Base-by-base conservation (phyloP, 73 alveolate genomes). In the Paramecium pentaurelia region DNA sequence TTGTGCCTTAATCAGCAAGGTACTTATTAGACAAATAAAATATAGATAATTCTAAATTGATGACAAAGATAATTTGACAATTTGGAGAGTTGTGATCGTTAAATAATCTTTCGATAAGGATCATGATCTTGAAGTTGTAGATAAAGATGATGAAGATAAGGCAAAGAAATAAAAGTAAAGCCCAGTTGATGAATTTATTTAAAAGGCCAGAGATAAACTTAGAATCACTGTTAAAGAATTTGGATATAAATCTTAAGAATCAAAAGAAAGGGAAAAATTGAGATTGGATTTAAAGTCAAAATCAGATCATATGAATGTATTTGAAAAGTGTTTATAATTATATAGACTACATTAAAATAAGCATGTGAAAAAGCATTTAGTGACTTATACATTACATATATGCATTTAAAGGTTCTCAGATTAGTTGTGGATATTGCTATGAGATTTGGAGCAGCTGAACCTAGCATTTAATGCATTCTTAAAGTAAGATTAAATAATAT, bases 341-440 rank as follows among this genome's bases (percentile, higher is more conserved):
- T 5, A 51, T 45, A 95, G 88, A 92, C 94, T 18, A 92, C 89
- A 51, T 85, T 96, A 18, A 95, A 94, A 70, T 45, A 71, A 84
- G 92, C 96, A 80, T 68, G 96, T 75, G 96, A 89, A 84, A 96
- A 93, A 86, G 94, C 95, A 51, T 96, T 96, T 92, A 93, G 98
- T 91, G 98, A 95, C 71, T 94, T 96, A 58, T 96, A 86, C 59
- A 92, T 95, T 80, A 95, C 96, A 1, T 77, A 80, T 20, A 36
- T 94, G 70, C 99, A 96, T 75, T 83, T 96, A 38, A 96, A 96
- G 71, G 97, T 93, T 16, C 75, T 96, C 83, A 95, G 99, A 93
- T 86, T 97, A 16, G 96, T 92, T 60, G 96, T 94, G 16, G 99
- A 96, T 88, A 95, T 97, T 20, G 97, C 96, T 27, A 75, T 96